Conservation (phyloP, 2,329 filamentous ascomycete genomes). For the Apiospora koreana region DNA sequence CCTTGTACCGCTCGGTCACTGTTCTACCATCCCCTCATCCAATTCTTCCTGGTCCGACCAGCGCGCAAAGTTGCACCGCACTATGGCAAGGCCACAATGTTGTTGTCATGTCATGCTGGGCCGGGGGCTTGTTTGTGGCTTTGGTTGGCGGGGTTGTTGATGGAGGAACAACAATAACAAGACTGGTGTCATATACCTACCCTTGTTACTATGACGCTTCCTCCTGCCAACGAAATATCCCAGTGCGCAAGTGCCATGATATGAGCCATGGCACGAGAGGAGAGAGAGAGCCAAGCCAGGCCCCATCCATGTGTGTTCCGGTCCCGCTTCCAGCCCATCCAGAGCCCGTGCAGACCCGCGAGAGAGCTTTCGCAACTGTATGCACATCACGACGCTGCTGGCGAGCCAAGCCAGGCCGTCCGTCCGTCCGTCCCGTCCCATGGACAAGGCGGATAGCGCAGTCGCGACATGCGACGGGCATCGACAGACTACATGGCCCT, state of each 20-base stretch:
- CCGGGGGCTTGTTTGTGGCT: background rate
- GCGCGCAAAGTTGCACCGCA: background rate
- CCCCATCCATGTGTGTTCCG: background rate
- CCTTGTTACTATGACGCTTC: background rate
- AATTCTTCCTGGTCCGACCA: background rate
- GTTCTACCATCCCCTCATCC: background rate
- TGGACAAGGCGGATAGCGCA: background rate
- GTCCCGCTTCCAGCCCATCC: background rate
- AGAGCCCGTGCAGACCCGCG: background rate
- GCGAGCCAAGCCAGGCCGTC: background rate
- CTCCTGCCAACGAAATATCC: background rate
- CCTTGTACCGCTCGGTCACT: background rate
- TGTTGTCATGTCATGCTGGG: background rate
- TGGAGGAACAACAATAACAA: background rate
- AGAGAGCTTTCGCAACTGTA: background rate
- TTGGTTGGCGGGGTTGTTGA: conserved; percentile 3
- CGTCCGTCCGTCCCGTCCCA: background rate
- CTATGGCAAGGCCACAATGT: background rate
- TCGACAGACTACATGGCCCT: background rate
- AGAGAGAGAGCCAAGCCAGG: background rate
- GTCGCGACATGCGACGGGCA: background rate
- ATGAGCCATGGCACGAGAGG: background rate
- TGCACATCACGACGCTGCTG: background rate
- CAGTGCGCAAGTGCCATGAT: conserved; percentile 8
- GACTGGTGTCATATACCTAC: background rate